Percentiles rank a stretch among this genome's conserved stretches.
Conservation (phyloP, 2,329 filamentous ascomycete genomes). For the Huntiella omanensis region DNA sequence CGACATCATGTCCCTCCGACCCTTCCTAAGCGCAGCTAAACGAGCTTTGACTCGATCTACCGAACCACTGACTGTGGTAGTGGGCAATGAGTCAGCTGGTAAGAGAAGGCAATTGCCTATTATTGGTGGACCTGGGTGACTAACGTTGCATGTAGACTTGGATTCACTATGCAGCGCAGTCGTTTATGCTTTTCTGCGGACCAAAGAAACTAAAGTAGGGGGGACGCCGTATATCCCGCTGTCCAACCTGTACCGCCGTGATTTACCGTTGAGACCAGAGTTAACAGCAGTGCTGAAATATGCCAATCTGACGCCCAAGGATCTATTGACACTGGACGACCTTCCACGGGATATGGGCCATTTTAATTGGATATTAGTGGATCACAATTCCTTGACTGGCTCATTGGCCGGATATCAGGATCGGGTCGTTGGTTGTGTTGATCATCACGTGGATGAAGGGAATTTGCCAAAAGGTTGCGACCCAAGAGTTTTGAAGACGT, state of each 20-base stretch:
- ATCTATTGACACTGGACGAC: slow-evolving; percentile 45
- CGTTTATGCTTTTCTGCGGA: slow-evolving; percentile 55
- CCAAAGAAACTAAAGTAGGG: slow-evolving; percentile 31
- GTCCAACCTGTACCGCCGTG: slow-evolving; percentile 47
- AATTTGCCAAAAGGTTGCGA: slow-evolving; percentile 27
- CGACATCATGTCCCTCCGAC: slow-evolving; percentile 21
- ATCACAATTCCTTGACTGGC: slow-evolving; percentile 59
- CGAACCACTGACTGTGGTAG: slow-evolving; percentile 37
- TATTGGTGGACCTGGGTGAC: neutral
- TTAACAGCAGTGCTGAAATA: slow-evolving; percentile 44
- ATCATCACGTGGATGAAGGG: slow-evolving; percentile 62
- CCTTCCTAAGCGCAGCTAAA: slow-evolving; percentile 33
- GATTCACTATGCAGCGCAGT: slow-evolving; percentile 63
- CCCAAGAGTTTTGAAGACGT: slow-evolving; percentile 43
- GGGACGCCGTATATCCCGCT: slow-evolving; percentile 35
- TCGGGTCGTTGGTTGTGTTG: slow-evolving; percentile 46
- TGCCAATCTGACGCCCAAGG: slow-evolving; percentile 36
- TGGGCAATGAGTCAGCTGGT: slow-evolving; percentile 52
- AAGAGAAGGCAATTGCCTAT: slow-evolving; percentile 2
- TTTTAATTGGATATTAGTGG: slow-evolving; percentile 52
- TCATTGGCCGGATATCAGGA: slow-evolving; percentile 31
- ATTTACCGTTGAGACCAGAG: slow-evolving; percentile 55
- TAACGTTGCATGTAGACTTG: slow-evolving; percentile 34
- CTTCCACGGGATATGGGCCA: slow-evolving; percentile 27
- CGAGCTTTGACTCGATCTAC: slow-evolving; percentile 21